A percentile compares a stretch with the other conserved stretches of the same genome.
Conservation (phyloP, 805 yeast species). For the Saturnispora saitoi region DNA sequence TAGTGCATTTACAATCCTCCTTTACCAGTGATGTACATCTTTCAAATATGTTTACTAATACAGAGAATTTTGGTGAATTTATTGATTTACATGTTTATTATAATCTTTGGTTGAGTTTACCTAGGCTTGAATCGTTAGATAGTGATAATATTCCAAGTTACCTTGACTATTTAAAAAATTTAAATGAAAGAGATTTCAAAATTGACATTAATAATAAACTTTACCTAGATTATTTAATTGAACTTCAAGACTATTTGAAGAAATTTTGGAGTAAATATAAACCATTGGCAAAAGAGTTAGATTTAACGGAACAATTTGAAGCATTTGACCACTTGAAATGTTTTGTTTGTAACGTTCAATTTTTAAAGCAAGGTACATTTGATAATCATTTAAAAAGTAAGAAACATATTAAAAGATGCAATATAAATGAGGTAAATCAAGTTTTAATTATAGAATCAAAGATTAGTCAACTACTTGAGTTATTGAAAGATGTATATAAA, state of each 20-base stretch:
- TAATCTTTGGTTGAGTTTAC: conserved; percentile 44
- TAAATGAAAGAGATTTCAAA: conserved; percentile 16
- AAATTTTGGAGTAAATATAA: conserved; percentile 38
- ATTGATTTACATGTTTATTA: conserved; percentile 50
- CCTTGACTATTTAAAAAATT: conserved; percentile 11
- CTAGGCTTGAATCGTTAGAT: conserved; percentile 14
- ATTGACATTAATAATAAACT: conserved; percentile 20
- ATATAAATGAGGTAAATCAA: background rate
- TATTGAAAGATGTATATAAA: conserved; percentile 33
- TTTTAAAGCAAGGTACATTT: conserved; percentile 5
- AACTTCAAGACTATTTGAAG: conserved; percentile 42
- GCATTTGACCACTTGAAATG: background rate
- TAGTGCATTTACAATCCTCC: background rate
- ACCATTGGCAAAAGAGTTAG: conserved; percentile 34
- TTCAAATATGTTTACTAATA: conserved; percentile 43
- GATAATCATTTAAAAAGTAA: conserved; percentile 4
- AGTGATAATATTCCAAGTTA: conserved; percentile 16
- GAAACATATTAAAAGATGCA: conserved; percentile 4
- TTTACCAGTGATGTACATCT: conserved; percentile 40
- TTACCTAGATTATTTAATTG: conserved; percentile 38
- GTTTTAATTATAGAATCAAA: background rate
- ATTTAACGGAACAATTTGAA: background rate
- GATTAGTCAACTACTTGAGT: background rate
- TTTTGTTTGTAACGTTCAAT: conserved; percentile 1
- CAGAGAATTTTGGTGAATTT: conserved; percentile 57